Conservation (phyloP, 257 asterid genomes). For the Solanum tarijense region DNA sequence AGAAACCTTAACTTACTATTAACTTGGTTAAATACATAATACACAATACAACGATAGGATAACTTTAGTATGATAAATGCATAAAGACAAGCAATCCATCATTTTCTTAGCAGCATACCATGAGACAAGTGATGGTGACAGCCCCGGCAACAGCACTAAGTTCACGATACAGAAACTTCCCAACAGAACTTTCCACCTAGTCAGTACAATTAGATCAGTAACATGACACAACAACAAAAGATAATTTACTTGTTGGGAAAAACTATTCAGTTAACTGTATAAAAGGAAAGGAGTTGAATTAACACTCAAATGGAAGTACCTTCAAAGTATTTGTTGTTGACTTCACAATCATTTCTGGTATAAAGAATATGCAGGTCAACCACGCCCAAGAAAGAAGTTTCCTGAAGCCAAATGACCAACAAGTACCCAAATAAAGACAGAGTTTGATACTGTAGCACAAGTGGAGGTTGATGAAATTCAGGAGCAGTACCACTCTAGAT, state of each 20-base stretch:
- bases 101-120: constrained; percentile 42
- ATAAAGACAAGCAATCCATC: neutral
- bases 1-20: neutral
- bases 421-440: constrained; percentile 3
- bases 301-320: constrained; percentile 29
- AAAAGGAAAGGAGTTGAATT: neutral
- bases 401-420: constrained; percentile 40
- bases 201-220: neutral
- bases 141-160: constrained; percentile 95
- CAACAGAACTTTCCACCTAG: constrained; percentile 64
- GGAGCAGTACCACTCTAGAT: constrained; percentile 72
- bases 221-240: constrained; percentile 10
- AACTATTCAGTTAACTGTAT: neutral
- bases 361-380: constrained; percentile 89
- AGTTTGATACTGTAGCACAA: neutral
- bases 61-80: neutral
- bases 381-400: constrained; percentile 99
- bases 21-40: neutral
- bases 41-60: neutral
- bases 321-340: constrained; percentile 48
- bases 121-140: constrained; percentile 82
- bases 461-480: neutral
- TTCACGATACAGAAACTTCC: constrained; percentile 64
- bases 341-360: constrained; percentile 86
- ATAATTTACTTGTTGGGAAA: neutral